Percentiles rank a stretch among this genome's conserved stretches.
These are phyloP conservation scores for Laetiporus sulphureus DNA, from an alignment of 1,284 basidiomycete genomes.

Conservation along the genomic window DNA sequence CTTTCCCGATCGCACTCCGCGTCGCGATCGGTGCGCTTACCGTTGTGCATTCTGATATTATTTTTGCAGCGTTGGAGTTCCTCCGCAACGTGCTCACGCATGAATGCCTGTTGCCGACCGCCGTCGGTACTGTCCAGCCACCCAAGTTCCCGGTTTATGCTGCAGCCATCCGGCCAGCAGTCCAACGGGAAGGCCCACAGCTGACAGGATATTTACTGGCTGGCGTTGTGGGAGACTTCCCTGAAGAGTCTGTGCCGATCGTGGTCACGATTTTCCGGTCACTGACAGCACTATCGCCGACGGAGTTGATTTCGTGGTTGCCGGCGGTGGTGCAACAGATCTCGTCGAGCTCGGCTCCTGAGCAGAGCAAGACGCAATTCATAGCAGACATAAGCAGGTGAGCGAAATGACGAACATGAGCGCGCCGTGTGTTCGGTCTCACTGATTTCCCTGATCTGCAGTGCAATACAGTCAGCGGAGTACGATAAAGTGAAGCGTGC, in stretches of 20 bases:
- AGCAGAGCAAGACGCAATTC: constrained; percentile 71
- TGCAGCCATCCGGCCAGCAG: constrained; percentile 55
- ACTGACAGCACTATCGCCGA: constrained; percentile 60
- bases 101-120: constrained; percentile 45
- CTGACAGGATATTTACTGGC: constrained; percentile 68
- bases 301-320: constrained; percentile 68
- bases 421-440: constrained; percentile 1
- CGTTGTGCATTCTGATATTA: constrained; percentile 74
- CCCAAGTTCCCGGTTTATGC: constrained; percentile 62
- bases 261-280: constrained; percentile 78
- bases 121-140: constrained; percentile 43
- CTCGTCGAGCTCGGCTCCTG: constrained; percentile 55
- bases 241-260: constrained; percentile 74
- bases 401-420: constrained; percentile 25
- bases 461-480: constrained; percentile 57
- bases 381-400: constrained; percentile 69
- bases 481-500: constrained; percentile 78
- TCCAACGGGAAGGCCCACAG: constrained; percentile 72
- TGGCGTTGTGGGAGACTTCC: constrained; percentile 83
- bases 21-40: constrained; percentile 73
- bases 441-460: constrained; percentile 28
- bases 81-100: constrained; percentile 72
- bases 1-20: constrained; percentile 72
- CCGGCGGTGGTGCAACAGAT: constrained; percentile 67
- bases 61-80: constrained; percentile 79